phyloP scores from a whole-genome alignment of 306 rosid genomes.

The Citrullus colocynthis region DNA sequence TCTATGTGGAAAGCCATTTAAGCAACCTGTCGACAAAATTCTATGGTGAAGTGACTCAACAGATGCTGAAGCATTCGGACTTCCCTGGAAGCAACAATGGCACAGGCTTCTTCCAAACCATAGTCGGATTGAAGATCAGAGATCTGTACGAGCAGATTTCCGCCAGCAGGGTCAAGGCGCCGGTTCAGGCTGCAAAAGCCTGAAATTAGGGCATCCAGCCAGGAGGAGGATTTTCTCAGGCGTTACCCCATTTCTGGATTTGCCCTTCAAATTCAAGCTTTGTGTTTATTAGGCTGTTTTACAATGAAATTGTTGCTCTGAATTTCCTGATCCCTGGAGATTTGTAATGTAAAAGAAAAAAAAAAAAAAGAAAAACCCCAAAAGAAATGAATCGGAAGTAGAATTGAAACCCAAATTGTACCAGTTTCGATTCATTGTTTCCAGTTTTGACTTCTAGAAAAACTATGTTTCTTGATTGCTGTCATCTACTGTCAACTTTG shows the following conservation, averaged over 20 bases:
- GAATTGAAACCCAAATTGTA: background rate
- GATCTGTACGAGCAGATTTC: conserved; percentile 74
- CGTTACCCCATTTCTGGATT: conserved; percentile 1
- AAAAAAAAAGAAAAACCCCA: background rate
- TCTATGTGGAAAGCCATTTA: conserved; percentile 90
- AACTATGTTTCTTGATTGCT: too few species aligned
- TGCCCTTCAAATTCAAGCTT: conserved; percentile 12
- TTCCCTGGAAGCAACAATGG: conserved; percentile 99
- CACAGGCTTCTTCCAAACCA: conserved; percentile 95
- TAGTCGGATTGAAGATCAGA: conserved; percentile 83
- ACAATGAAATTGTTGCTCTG: conserved; percentile 14
- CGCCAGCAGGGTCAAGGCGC: conserved; percentile 40
- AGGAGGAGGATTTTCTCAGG: conserved; percentile 7
- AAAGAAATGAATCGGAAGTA: background rate
- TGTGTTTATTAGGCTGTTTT: conserved; percentile 25
- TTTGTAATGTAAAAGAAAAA: background rate
- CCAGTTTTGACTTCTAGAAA: background rate
- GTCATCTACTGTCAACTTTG: too few species aligned
- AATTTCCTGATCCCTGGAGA: conserved; percentile 16
- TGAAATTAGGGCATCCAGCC: conserved; percentile 5
- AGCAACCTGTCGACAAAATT: conserved; percentile 84
- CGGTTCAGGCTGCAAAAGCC: conserved; percentile 53
- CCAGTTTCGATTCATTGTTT: background rate
- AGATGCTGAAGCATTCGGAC: conserved; percentile 92
- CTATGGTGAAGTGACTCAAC: conserved; percentile 98